These are phyloP conservation scores for Tricholoma saponaceum DNA, from an alignment of 768 basidiomycete species.

Conservation along the genomic window DNA sequence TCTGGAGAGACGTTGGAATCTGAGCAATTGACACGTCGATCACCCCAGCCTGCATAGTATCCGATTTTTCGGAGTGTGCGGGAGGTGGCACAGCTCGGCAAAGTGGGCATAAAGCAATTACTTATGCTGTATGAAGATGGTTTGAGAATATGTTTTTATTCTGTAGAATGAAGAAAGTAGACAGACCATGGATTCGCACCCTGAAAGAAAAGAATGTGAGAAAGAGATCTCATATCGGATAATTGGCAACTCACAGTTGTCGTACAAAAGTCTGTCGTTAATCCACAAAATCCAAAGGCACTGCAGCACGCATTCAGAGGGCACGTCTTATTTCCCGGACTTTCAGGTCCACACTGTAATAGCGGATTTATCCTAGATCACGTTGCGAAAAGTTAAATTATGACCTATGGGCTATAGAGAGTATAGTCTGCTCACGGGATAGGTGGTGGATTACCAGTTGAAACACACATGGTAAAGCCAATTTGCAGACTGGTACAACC, in stretches of 20 bases:
- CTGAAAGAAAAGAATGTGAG: no score
- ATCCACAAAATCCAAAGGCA: constrained; percentile 21
- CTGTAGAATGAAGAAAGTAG: no score
- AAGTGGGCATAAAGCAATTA: no score
- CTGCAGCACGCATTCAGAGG: constrained; percentile 22
- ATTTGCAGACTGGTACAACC: no score
- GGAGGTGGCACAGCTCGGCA: constrained; percentile 11
- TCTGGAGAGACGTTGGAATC: no score
- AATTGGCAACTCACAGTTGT: constrained; percentile 7
- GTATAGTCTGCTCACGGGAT: constrained; percentile 13
- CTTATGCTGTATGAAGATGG: no score
- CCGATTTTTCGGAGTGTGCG: constrained; percentile 13
- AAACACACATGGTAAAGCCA: constrained; percentile 17
- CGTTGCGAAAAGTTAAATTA: not conserved
- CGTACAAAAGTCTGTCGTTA: constrained; percentile 20
- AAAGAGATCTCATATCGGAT: no score
- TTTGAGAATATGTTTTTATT: no score
- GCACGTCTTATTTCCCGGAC: constrained; percentile 14
- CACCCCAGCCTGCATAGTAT: constrained; percentile 19
- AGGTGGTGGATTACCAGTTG: constrained; percentile 17
- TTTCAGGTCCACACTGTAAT: constrained; percentile 21
- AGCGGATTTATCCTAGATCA: constrained; percentile 11
- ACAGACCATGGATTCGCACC: constrained; percentile 8
- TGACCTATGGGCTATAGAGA: not conserved
- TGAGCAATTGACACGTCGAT: no score